Evolutionary conservation across 139 green algal genomes (phyloP).

Genomic region (Tetradesmus lagerheimii): DNA sequence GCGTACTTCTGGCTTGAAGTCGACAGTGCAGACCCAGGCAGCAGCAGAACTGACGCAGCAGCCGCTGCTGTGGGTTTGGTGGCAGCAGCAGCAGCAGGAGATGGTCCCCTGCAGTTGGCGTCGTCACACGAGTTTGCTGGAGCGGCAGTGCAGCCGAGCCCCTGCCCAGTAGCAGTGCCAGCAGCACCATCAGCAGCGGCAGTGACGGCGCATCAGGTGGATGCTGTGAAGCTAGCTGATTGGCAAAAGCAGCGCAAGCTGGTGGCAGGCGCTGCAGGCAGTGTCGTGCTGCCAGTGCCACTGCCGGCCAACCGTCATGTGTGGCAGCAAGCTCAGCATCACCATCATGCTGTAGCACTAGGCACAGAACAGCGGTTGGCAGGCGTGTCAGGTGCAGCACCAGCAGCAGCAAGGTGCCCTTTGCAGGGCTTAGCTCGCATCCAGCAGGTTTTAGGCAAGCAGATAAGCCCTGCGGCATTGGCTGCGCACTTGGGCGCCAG

Average conservation of each 20-base stretch:
- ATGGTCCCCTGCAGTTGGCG: neutral
- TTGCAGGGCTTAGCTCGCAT: neutral
- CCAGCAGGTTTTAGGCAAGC: neutral
- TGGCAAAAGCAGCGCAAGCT: neutral
- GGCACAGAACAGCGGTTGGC: neutral
- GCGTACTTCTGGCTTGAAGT: slow-evolving; percentile 55
- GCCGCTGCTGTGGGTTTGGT: neutral
- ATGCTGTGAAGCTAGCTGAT: neutral
- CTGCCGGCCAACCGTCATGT: neutral
- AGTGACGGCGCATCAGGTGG: neutral
- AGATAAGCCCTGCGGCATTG: neutral
- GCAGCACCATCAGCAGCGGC: neutral
- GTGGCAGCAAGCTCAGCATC: neutral
- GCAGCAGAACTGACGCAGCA: neutral
- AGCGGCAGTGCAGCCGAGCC: neutral
- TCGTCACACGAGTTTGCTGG: too few relatives aligned
- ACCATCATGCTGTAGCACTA: neutral
- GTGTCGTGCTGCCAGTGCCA: neutral
- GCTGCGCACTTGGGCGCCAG: neutral
- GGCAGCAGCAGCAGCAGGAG: neutral
- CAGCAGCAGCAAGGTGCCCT: neutral
- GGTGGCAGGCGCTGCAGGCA: neutral
- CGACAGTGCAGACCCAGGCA: slow-evolving; percentile 8
- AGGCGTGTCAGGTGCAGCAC: neutral
- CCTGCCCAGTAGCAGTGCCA: neutral